Base-by-base conservation (phyloP, 2,329 filamentous ascomycete species). In the Drechslera avenae region DNA sequence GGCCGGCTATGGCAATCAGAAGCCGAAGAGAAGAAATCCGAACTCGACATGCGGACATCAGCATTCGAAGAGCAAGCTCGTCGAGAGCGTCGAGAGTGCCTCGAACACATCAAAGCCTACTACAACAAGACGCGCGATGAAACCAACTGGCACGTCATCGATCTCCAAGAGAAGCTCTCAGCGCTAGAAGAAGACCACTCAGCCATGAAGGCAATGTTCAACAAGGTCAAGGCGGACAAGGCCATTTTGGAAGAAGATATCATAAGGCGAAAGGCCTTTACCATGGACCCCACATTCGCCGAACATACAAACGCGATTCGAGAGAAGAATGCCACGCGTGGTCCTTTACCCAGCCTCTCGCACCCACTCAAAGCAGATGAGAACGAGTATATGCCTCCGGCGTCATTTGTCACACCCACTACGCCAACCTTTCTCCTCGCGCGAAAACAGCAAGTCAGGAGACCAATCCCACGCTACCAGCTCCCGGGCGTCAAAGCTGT, bases 21-120 rank as follows among this genome's bases (percentile, higher is more conserved):
- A 33, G 43, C 23, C 1, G 37, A 46, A 10, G 13, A 32, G n/a
- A 37, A 28, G 17, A 42, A 52, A 10, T 13, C 21, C 3, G 42
- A 51, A 19, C 37, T 41, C 8, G 43, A 52, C 7, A 32, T 48
- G 34, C 19, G 44, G 4, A 34, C 10, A 1, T 16, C 5, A 3
- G 54, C 30, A 4, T 49, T 56, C 3, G 52, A 54, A 39, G 14
- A 18, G 1, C 17, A 8, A 10, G 33, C 36, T 12, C 5, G 48
- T 2, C n/a, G 30, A 5, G 41, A 50, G 18, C 18, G 36, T 4
- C 19, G 40, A 2, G 58, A 59, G 12, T 34, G 32, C 13, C 30
- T 44, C 12, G 10, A 23, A 2, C 54, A 56, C 33, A 55, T 60
- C 42, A 37, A 42, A 39, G 43, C 53, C 3, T 62, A 62, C 37